Evolutionary conservation across 768 basidiomycete species (phyloP).

Genomic region (Suillus luteus): DNA sequence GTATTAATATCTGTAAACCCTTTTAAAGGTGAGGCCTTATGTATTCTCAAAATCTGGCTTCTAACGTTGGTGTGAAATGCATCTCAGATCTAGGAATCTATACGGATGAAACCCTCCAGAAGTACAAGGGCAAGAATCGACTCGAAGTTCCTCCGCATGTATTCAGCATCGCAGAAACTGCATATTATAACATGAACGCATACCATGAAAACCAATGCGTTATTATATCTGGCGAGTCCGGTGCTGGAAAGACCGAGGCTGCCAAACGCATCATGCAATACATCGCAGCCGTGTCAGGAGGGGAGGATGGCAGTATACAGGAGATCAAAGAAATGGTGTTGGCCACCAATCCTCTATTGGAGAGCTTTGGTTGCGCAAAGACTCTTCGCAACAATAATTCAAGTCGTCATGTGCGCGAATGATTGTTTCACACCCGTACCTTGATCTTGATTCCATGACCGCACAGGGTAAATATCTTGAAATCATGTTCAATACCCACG

Average conservation of each 20-base stretch:
- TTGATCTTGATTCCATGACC: slow-evolving; percentile 15
- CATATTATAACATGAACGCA: slow-evolving; percentile 99
- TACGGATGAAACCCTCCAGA: slow-evolving; percentile 81
- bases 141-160: slow-evolving; percentile 98
- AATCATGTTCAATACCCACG: slow-evolving; percentile 95
- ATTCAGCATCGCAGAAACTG: slow-evolving; percentile 93
- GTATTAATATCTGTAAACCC: slow-evolving; percentile 99
- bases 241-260: slow-evolving; percentile 98
- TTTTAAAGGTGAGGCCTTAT: slow-evolving; percentile 67
- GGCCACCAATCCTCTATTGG: slow-evolving; percentile 94
- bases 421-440: background rate
- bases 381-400: slow-evolving; percentile 99
- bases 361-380: slow-evolving; percentile 99
- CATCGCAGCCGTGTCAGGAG: slow-evolving; percentile 94
- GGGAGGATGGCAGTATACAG: slow-evolving; percentile 86
- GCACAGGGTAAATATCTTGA: slow-evolving; percentile 95
- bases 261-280: slow-evolving; percentile 99
- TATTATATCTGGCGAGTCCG: slow-evolving; percentile 98
- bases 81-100: slow-evolving; percentile 92
- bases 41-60: background rate
- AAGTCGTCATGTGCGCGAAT: slow-evolving; percentile 84
- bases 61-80: slow-evolving; percentile 15
- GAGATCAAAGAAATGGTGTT: slow-evolving; percentile 99
- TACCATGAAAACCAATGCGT: slow-evolving; percentile 99
- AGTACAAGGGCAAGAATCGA: slow-evolving; percentile 95